Evolutionary conservation across 495 filamentous ascomycete species (phyloP).

Genomic region (Trichoderma reesei): DNA sequence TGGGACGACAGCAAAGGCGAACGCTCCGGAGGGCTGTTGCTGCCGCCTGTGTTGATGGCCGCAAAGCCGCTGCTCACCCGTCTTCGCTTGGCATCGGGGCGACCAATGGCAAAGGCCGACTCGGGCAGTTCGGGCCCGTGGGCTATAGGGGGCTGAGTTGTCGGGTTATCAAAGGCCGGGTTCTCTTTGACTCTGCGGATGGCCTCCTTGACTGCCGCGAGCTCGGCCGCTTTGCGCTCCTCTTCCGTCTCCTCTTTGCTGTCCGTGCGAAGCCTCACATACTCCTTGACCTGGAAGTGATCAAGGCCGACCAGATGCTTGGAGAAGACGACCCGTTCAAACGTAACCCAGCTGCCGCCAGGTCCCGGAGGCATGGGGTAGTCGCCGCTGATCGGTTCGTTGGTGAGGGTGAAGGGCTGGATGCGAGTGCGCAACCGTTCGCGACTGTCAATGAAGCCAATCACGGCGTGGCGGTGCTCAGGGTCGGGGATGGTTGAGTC

Average conservation of each 20-base stretch:
- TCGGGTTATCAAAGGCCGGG: slow-evolving; percentile 20
- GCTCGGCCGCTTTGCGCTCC: slow-evolving; percentile 20
- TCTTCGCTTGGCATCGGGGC: slow-evolving; percentile 30
- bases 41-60: slow-evolving; percentile 13
- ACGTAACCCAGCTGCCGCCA: slow-evolving; percentile 47
- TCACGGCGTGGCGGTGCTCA: slow-evolving; percentile 38
- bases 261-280: slow-evolving; percentile 41
- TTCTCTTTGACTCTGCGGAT: slow-evolving; percentile 17
- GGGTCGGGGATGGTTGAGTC: slow-evolving; percentile 34
- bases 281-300: slow-evolving; percentile 43
- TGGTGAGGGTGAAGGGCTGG: slow-evolving; percentile 27
- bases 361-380: slow-evolving; percentile 40
- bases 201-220: slow-evolving; percentile 30
- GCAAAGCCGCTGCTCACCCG: slow-evolving; percentile 16
- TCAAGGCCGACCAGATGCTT: slow-evolving; percentile 36
- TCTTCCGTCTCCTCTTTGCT: slow-evolving; percentile 15
- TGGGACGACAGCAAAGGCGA: background rate
- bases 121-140: slow-evolving; percentile 35
- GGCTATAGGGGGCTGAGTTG: slow-evolving; percentile 27
- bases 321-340: slow-evolving; percentile 42
- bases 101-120: slow-evolving; percentile 17
- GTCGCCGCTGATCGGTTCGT: slow-evolving; percentile 25
- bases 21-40: slow-evolving; percentile 10
- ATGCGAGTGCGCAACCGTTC: slow-evolving; percentile 45
- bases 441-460: slow-evolving; percentile 44